Conservation (phyloP, 108 stramenopile genomes). For the Pseudonitzschia multiseries region DNA sequence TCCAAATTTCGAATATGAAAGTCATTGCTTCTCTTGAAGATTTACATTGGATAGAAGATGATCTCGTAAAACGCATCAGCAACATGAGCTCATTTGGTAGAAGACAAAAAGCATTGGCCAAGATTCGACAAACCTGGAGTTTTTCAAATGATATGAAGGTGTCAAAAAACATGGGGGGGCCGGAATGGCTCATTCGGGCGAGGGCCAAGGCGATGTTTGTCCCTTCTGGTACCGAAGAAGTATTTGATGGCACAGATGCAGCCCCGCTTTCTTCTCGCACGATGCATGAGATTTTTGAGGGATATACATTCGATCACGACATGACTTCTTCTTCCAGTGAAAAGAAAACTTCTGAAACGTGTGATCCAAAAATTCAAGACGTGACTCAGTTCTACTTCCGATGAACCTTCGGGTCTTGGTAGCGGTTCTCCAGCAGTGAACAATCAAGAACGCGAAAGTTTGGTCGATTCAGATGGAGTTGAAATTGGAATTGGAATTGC, state of each 20-base stretch:
- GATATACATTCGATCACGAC: background rate
- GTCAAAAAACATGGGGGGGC: conserved; percentile 34
- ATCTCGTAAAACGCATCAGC: conserved; percentile 15
- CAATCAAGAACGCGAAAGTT: background rate
- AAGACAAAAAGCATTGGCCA: conserved; percentile 3
- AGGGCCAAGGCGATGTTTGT: conserved; percentile 42
- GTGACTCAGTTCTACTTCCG: background rate
- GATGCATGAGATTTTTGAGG: background rate
- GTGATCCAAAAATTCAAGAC: background rate
- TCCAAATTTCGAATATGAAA: conserved; percentile 6
- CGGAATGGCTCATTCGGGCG: conserved; percentile 45
- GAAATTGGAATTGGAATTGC: background rate
- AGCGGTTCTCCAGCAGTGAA: background rate
- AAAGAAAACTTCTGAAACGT: background rate
- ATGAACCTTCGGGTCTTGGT: background rate
- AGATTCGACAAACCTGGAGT: conserved; percentile 28
- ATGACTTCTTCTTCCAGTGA: background rate
- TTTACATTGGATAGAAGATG: conserved; percentile 41
- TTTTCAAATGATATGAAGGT: conserved; percentile 33
- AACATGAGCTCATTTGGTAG: background rate
- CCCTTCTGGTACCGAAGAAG: background rate
- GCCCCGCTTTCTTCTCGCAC: background rate
- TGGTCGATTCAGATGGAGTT: no score
- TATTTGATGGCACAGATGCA: conserved; percentile 14
- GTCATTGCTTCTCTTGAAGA: conserved; percentile 27